Conservation (phyloP, 208 protist species). For the Leishmania turanica region DNA sequence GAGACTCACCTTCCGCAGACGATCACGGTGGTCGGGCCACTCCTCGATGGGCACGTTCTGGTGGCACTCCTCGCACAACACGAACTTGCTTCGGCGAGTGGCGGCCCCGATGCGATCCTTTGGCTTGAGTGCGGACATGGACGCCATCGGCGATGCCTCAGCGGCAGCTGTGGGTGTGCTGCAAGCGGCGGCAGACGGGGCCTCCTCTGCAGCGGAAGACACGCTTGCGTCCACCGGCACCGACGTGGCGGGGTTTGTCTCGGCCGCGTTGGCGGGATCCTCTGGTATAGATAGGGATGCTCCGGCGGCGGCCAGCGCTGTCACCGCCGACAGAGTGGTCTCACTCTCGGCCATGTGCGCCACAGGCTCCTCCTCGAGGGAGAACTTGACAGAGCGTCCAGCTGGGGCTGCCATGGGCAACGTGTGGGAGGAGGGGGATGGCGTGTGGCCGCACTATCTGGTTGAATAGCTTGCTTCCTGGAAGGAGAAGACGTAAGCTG, state of each 20-base stretch:
- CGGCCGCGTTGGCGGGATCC: background rate
- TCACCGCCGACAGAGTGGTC: background rate
- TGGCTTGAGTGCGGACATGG: conserved; percentile 27
- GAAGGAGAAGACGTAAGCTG: background rate
- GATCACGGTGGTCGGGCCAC: conserved; percentile 80
- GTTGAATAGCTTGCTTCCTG: background rate
- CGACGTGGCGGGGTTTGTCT: background rate
- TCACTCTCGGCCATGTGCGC: background rate
- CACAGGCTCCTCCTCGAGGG: conserved; percentile 20
- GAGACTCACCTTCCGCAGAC: conserved; percentile 60
- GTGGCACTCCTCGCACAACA: conserved; percentile 64
- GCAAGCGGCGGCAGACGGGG: background rate
- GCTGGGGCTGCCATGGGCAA: background rate
- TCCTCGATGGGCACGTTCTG: conserved; percentile 69
- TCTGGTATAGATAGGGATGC: background rate
- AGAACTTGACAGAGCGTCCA: conserved; percentile 36
- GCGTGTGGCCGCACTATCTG: background rate
- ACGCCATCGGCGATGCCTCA: background rate
- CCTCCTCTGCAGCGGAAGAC: background rate
- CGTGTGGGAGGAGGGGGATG: background rate
- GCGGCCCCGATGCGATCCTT: conserved; percentile 58
- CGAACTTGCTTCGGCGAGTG: conserved; percentile 29
- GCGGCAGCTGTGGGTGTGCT: background rate
- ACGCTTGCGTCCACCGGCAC: background rate
- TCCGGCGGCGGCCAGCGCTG: background rate